phyloP scores from a whole-genome alignment of 2,329 filamentous ascomycete species.

The Pyrenochaeta sp. region DNA sequence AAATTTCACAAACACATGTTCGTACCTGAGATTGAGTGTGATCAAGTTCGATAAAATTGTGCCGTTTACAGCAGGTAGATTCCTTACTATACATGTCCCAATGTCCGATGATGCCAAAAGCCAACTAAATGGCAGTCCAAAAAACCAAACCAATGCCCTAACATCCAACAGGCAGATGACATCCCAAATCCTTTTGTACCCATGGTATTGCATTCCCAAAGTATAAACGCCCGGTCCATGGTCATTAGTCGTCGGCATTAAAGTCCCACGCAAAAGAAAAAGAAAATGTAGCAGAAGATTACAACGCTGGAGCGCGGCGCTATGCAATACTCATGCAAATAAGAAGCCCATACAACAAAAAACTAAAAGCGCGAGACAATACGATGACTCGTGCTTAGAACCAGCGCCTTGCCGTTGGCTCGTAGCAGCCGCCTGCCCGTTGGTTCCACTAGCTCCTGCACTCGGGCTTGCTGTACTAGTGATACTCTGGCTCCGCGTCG shows the following conservation, averaged over 20 bases:
- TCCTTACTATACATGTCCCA: no score
- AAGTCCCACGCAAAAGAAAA: background rate
- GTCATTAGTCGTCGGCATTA: background rate
- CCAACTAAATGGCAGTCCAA: no score
- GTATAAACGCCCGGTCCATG: background rate
- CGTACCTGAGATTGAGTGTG: no score
- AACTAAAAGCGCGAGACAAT: background rate
- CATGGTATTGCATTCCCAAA: no score
- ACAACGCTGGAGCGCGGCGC: background rate
- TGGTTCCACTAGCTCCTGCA: slow-evolving; percentile 19
- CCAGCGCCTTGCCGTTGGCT: slow-evolving; percentile 9
- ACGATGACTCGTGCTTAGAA: background rate
- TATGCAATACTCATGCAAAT: background rate
- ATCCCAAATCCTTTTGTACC: no score
- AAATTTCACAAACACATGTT: no score
- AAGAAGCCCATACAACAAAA: background rate
- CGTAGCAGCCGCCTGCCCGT: slow-evolving; percentile 18
- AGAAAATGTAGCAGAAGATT: background rate
- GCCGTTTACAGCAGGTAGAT: no score
- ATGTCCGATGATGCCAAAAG: no score
- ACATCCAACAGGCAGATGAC: no score
- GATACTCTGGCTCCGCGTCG: slow-evolving; percentile 23
- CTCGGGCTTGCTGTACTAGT: slow-evolving; percentile 19
- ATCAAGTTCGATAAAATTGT: no score
- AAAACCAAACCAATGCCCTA: no score